Conservation (phyloP, 2,329 filamentous ascomycete species). For the Ophiostoma fasciatum region DNA sequence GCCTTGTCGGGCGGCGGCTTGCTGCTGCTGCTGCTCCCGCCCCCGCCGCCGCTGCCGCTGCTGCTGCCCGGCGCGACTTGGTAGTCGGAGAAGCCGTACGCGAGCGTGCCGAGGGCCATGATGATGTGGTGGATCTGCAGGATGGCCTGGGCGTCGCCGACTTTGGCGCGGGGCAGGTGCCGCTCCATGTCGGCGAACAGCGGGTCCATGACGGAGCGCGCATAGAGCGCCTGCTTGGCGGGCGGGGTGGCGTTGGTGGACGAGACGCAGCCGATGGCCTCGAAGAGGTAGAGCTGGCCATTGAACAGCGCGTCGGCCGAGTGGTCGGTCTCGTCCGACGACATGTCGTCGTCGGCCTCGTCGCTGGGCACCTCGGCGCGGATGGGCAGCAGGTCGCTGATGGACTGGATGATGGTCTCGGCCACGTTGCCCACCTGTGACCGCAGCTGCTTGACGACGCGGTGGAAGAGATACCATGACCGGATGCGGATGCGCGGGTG, state of each 20-base stretch:
- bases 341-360: constrained; percentile 79
- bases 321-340: constrained; percentile 80
- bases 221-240: constrained; percentile 78
- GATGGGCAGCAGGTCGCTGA: constrained; percentile 77
- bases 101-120: constrained; percentile 85
- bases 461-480: constrained; percentile 94
- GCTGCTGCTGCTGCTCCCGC: constrained; percentile 25
- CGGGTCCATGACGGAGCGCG: constrained; percentile 75
- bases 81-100: constrained; percentile 87
- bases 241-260: constrained; percentile 63
- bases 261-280: constrained; percentile 84
- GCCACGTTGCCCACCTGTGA: constrained; percentile 76
- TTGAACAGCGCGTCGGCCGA: constrained; percentile 83
- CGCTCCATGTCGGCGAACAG: constrained; percentile 80
- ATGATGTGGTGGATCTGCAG: constrained; percentile 93
- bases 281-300: constrained; percentile 84
- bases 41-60: constrained; percentile 34
- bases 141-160: constrained; percentile 65
- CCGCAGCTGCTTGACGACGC: constrained; percentile 78
- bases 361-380: constrained; percentile 71
- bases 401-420: constrained; percentile 79
- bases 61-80: constrained; percentile 25
- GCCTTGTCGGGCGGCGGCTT: constrained; percentile 42
- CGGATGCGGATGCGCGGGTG: constrained; percentile 76
- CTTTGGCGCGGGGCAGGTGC: constrained; percentile 60